phyloP scores from a whole-genome alignment of 2,329 filamentous ascomycete species.

The Calycina herbarum region DNA sequence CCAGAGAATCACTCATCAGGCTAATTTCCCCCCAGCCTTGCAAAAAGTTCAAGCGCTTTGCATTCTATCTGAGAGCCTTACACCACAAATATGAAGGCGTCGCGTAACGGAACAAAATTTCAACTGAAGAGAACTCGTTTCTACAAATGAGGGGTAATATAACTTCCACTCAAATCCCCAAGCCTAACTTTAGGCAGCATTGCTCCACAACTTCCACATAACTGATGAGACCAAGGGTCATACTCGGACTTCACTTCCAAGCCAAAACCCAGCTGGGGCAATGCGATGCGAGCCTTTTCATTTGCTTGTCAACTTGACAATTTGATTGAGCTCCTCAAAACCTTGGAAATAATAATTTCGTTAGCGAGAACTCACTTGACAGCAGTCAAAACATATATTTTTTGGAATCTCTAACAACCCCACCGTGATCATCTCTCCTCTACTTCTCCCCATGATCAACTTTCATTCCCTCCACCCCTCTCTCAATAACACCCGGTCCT shows the following conservation, averaged over 20 bases:
- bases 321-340: too few relatives aligned
- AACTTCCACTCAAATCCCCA: too few relatives aligned
- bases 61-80: not conserved
- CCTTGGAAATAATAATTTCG: too few relatives aligned
- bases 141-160: not conserved
- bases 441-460: conserved; percentile 26
- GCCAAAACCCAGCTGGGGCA: too few relatives aligned
- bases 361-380: too few relatives aligned
- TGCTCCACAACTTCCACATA: not conserved
- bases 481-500: conserved; percentile 35
- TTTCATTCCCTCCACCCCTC: conserved; percentile 33
- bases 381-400: too few relatives aligned
- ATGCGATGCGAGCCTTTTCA: too few relatives aligned
- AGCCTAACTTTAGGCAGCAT: not conserved
- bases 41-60: not conserved
- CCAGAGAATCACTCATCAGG: not conserved
- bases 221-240: too few relatives aligned
- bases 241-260: too few relatives aligned
- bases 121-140: not conserved
- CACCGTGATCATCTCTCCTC: not conserved
- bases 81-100: not conserved
- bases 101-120: not conserved
- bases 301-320: too few relatives aligned
- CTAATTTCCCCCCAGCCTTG: not conserved
- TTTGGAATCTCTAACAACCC: too few relatives aligned